A percentile compares a stretch with the other conserved stretches of the same genome.
Conservation (phyloP, 345 rosid genomes). For the Camelina hispida region DNA sequence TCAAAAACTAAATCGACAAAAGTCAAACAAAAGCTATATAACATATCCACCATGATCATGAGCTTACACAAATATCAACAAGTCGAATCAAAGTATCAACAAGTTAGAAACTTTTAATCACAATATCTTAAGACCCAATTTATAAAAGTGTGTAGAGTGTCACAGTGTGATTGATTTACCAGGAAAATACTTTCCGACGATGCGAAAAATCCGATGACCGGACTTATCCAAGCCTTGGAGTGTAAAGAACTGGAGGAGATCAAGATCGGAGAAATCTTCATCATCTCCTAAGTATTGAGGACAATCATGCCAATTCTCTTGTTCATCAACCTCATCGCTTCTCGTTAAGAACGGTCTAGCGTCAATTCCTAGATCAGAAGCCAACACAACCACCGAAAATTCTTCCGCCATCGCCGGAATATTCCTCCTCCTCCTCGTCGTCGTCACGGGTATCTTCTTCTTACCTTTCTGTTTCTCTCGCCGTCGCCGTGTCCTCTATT, state of each 20-base stretch:
- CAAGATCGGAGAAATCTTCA: conserved; percentile 93
- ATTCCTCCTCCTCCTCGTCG: conserved; percentile 5
- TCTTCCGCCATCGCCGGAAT: conserved; percentile 54
- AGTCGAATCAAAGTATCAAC: not conserved
- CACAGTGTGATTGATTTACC: conserved; percentile 56
- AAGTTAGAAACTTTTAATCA: not conserved
- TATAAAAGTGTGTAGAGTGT: not conserved
- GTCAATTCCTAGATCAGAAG: conserved; percentile 87
- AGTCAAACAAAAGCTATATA: not conserved
- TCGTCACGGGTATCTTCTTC: no score
- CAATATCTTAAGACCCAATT: not conserved
- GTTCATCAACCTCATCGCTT: conserved; percentile 46
- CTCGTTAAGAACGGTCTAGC: conserved; percentile 66
- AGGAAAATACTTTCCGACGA: conserved; percentile 86
- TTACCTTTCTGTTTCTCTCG: not conserved
- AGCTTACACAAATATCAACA: not conserved
- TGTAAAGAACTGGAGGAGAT: conserved; percentile 70
- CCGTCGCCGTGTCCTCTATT: not conserved
- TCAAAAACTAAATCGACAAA: conserved; percentile 4
- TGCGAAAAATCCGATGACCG: conserved; percentile 70
- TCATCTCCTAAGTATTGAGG: conserved; percentile 65
- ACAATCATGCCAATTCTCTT: conserved; percentile 89
- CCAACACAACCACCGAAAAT: conserved; percentile 72
- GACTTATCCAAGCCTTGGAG: conserved; percentile 80
- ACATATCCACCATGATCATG: not conserved